These are phyloP conservation scores for Quercus bicolor DNA, from an alignment of 306 rosid genomes.

Conservation along the genomic window DNA sequence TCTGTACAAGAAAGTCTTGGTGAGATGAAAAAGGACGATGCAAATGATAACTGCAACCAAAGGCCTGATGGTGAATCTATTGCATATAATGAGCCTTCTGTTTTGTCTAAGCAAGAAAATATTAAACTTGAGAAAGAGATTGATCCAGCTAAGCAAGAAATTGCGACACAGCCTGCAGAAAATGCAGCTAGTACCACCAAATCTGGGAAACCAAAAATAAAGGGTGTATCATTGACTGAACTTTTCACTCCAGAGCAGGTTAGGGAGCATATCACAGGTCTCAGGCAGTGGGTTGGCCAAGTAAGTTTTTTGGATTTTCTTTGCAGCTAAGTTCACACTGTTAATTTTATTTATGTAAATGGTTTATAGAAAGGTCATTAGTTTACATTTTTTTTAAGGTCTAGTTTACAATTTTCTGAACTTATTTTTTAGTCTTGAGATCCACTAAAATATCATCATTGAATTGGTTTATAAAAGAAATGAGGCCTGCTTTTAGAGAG, in stretches of 20 bases:
- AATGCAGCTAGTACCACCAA: conserved; percentile 66
- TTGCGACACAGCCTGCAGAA: conserved; percentile 46
- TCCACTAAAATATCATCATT: not conserved
- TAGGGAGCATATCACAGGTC: conserved; percentile 77
- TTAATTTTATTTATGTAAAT: not conserved
- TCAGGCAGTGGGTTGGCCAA: conserved; percentile 99
- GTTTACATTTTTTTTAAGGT: not conserved
- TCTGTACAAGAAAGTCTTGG: conserved; percentile 37
- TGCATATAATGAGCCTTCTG: conserved; percentile 44
- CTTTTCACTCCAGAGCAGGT: conserved; percentile 95
- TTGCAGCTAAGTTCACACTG: not conserved
- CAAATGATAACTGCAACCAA: conserved; percentile 37
- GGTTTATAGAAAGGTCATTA: not conserved
- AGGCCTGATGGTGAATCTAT: conserved; percentile 42
- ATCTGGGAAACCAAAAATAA: conserved; percentile 95
- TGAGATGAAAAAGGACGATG: conserved; percentile 49
- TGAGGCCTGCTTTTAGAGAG: not conserved
- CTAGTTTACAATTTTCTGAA: not conserved
- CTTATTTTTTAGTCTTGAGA: not conserved
- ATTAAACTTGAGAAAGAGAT: conserved; percentile 64
- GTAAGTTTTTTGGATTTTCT: conserved; percentile 42
- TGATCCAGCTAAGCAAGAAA: conserved; percentile 61
- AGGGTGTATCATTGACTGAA: conserved; percentile 90
- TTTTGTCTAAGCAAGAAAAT: conserved; percentile 53
- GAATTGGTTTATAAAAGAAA: not conserved